Conservation (phyloP, 2,329 filamentous ascomycete species). For the Pseudogymnoascus pannorum region DNA sequence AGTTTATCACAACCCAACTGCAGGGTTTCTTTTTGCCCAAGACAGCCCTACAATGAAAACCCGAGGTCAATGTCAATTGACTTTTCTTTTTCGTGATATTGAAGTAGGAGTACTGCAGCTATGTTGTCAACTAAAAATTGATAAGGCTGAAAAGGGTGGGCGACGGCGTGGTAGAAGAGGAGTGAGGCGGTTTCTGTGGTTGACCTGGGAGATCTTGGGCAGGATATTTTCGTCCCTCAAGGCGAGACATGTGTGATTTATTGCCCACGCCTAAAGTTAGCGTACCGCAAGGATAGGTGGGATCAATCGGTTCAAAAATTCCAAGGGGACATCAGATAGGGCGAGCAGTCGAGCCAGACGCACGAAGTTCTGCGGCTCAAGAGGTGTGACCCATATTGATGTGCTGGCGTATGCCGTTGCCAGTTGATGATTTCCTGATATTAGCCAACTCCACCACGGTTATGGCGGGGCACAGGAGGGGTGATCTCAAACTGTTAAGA, state of each 20-base stretch:
- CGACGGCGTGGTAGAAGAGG: slow-evolving; percentile 27
- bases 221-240: slow-evolving; percentile 38
- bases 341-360: slow-evolving; percentile 30
- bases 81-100: slow-evolving; percentile 7
- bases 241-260: slow-evolving; percentile 59
- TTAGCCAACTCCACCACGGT: slow-evolving; percentile 55
- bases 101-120: slow-evolving; percentile 8
- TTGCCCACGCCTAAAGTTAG: slow-evolving; percentile 38
- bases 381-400: slow-evolving; percentile 67
- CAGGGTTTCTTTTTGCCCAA: slow-evolving; percentile 21
- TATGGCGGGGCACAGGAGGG: slow-evolving; percentile 32
- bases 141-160: slow-evolving; percentile 27
- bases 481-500: slow-evolving; percentile 28
- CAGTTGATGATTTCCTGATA: slow-evolving; percentile 66
- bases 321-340: slow-evolving; percentile 31
- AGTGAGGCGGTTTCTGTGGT: slow-evolving; percentile 29
- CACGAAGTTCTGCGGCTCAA: slow-evolving; percentile 54
- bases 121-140: slow-evolving; percentile 18
- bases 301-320: slow-evolving; percentile 24
- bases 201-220: slow-evolving; percentile 28
- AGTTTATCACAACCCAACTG: slow-evolving; percentile 9
- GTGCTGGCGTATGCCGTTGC: slow-evolving; percentile 78
- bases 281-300: slow-evolving; percentile 27
- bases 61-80: slow-evolving; percentile 18
- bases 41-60: slow-evolving; percentile 32